Base-by-base conservation (phyloP, 2,329 filamentous ascomycete genomes). In the Ascochyta clinopodiicola region DNA sequence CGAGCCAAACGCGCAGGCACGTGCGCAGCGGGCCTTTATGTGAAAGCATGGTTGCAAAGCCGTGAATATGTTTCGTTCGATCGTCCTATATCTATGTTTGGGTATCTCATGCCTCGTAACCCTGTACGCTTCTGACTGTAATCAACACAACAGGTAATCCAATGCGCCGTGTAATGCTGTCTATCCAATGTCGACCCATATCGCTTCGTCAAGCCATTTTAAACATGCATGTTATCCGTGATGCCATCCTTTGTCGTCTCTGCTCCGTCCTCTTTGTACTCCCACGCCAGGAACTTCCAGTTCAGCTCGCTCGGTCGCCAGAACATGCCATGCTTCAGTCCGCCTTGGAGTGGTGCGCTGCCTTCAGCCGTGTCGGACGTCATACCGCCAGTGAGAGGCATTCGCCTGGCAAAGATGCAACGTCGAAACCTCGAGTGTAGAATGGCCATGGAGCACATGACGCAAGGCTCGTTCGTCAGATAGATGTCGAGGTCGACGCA, bases 371-470 rank as follows among this genome's bases (percentile, higher is more conserved):
- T 73, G 62, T 96, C 92, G 21, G 92, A 88, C 67, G 88, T 89
- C 78, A 97, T 81, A 38, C 91, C 93, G 44, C 94, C 94, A 12
- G 90, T 96, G 60, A 86, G 79, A 42, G 85, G 84, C 89, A 96
- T 95, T 51, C 90, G 85, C 59, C 87, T 83, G 60, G 86, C 86
- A 76, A 96, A 96, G 35, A 96, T 84, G 46, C 93, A 90, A 48
- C 89, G 88, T 39, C 91, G 88, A 82, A 99, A 96, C 45, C 95
- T 86, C 8, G 94, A 97, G 73, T 98, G 93, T 21, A 98, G 82
- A 65, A 98, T 89, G 1, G 91, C 95, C 95, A 98, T 98, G 32
- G 90, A 92, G 77, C 95, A 99, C 85, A 96, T 96, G 57, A 96
- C 85, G 73, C 95, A 99, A 5, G 95, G 95, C 77, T 99, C 95